Conservation (phyloP, 2,329 filamentous ascomycete genomes). For the Aspergillus pseudoterreus region DNA sequence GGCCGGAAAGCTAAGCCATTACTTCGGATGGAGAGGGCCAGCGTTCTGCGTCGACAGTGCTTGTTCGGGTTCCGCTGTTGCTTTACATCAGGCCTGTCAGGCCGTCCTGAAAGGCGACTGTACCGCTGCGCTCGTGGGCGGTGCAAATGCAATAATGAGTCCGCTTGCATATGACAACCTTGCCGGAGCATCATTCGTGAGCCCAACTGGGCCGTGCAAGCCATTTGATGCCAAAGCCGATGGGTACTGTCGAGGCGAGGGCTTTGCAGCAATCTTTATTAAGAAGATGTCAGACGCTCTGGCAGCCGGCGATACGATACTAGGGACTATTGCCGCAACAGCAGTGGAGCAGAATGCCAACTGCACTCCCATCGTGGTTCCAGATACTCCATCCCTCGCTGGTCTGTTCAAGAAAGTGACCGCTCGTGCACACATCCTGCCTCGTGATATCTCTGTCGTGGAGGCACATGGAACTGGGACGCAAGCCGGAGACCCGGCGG, state of each 20-base stretch:
- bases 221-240: slow-evolving; percentile 47
- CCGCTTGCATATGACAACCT: slow-evolving; percentile 23
- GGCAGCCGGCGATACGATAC: slow-evolving; percentile 43
- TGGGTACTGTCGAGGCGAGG: slow-evolving; percentile 53
- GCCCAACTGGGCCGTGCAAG: slow-evolving; percentile 45
- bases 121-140: slow-evolving; percentile 30
- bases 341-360: slow-evolving; percentile 34
- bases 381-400: slow-evolving; percentile 20
- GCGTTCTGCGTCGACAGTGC: slow-evolving; percentile 41
- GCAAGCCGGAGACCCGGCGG: slow-evolving; percentile 28
- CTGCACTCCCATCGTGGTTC: slow-evolving; percentile 19
- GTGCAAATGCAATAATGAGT: slow-evolving; percentile 30
- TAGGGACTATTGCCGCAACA: slow-evolving; percentile 38
- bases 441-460: slow-evolving; percentile 27
- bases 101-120: slow-evolving; percentile 21
- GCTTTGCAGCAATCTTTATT: slow-evolving; percentile 44
- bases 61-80: slow-evolving; percentile 40
- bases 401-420: slow-evolving; percentile 28
- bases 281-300: slow-evolving; percentile 47
- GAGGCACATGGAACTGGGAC: slow-evolving; percentile 35
- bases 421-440: slow-evolving; percentile 17
- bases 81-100: slow-evolving; percentile 23
- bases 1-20: slow-evolving; percentile 34
- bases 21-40: slow-evolving; percentile 44
- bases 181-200: slow-evolving; percentile 39